These are phyloP conservation scores for Zychaea mexicana DNA, from an alignment of 371 early-diverging fungal species.

Conservation along the genomic window DNA sequence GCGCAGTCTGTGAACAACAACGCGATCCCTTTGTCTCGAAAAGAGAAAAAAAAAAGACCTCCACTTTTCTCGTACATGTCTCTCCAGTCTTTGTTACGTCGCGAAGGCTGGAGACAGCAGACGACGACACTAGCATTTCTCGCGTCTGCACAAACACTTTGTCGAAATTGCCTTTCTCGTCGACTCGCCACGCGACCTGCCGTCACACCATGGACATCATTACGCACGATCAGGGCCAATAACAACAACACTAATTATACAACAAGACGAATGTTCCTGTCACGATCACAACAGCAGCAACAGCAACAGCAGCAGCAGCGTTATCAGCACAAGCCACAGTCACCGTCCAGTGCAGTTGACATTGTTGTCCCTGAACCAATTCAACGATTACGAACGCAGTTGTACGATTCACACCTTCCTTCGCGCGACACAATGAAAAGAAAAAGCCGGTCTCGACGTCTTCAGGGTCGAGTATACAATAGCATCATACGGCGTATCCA, in stretches of 20 bases:
- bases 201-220: background rate
- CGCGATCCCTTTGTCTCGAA: background rate
- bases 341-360: no score
- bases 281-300: constrained; percentile 1
- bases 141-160: constrained; percentile 25
- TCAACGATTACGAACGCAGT: background rate
- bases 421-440: background rate
- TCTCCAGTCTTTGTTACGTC: constrained; percentile 30
- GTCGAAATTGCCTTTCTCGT: constrained; percentile 37
- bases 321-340: no score
- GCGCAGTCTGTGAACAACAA: no score
- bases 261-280: background rate
- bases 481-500: constrained; percentile 7
- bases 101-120: constrained; percentile 38
- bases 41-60: background rate
- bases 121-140: constrained; percentile 17
- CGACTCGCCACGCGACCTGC: constrained; percentile 10
- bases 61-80: constrained; percentile 21
- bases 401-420: constrained; percentile 1
- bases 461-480: background rate
- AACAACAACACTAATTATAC: background rate
- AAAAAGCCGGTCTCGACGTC: background rate
- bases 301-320: background rate
- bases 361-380: background rate
- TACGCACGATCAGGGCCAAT: constrained; percentile 3